Base-by-base conservation (phyloP, 2,329 filamentous ascomycete genomes). In the Lecanicillium sp. region DNA sequence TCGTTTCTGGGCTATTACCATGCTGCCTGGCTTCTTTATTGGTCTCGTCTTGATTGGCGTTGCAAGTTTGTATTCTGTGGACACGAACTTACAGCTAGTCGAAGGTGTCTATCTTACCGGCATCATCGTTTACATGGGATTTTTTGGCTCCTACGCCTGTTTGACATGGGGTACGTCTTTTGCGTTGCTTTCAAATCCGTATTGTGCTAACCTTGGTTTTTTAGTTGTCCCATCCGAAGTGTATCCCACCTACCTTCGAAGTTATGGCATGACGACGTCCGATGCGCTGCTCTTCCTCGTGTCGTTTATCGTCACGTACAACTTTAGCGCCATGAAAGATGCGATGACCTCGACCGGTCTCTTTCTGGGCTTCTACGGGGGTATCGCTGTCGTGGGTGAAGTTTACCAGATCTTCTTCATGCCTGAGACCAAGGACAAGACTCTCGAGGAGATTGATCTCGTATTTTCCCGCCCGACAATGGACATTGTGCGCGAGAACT, bases 371-470 rank as follows among this genome's bases (percentile, higher is more conserved):
- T 87, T 88, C 65, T 88, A 86, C 61, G 84, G 84, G 4, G 84
- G 84, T 14, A 87, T 87, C 46, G 84, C 84, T 0, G 73, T 84
- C 1, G 9, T 87, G 0, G 84, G 83, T 11, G 85, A 82, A 76
- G 68, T 86, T 55, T 87, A 87, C 63, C 84, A 87, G 66, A 70
- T 87, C 39, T 61, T 87, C 42, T 87, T 87, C 66, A 87, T 87
- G 84, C 83, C 82, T 0, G 83, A 87, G 69, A 87, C 83, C 3
- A 86, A 86, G 70, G 78, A 83, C 61, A 76, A 75, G 64, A 73
- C 67, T 3, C 74, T 87, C 0, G 84, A 87, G 64, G 84, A 87
- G 64, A 86, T 87, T 51, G 83, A 87, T 51, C 67, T 79, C 30
- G 68, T 87, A 17, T 86, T 87, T 60, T 72, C 75, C 42, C 72